Evolutionary conservation across 495 filamentous ascomycete genomes (phyloP), one percentile per base, ranked within the genome.

Genomic region (Aspergillus cavernicola): DNA sequence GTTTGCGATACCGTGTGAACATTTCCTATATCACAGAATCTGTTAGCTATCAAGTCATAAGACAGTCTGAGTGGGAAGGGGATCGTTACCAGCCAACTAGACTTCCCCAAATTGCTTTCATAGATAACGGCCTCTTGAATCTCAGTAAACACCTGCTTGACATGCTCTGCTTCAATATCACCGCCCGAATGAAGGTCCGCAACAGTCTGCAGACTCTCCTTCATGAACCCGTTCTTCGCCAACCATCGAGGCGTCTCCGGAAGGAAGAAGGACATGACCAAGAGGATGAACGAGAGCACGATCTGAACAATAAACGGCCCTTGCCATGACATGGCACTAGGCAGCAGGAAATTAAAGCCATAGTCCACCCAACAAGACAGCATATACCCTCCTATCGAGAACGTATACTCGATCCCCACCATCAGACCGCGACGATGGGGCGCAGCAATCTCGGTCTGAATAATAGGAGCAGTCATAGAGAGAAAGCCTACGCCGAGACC

Each of bases 281-380:
- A 29, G 13, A 67, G 42, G n/a, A 69, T 45, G 39, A 68, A 57
- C 18, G 63, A 62, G 10, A 66, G 53, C 11, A 55, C 50, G 20
- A 67, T 63, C 53, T 72, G 63, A 19, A 68, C 51, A 48, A 67
- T 62, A 24, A 65, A 68, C 11, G 66, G 65, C 0, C 56, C 56
- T 18, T 59, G 58, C 64, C 62, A 69, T n/a, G 65, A 64, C 36
- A 67, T 53, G 12, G 50, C 20, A n/a, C 31, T 42, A 16, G 60
- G 62, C 38, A 66, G 41, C 28, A 66, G 10, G 52, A 69, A 67
- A 29, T 64, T 57, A 51, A 66, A 68, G 2, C 66, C 66, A 50
- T 63, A 68, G 46, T 66, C 61, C 23, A 67, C 59, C 64, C 62
- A 67, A 38, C 62, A 67, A 19, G 59, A 63, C 3, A 68, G 52